These are phyloP conservation scores for Cytospora chrysosperma DNA, from an alignment of 2,329 filamentous ascomycete genomes.

Conservation along the genomic window DNA sequence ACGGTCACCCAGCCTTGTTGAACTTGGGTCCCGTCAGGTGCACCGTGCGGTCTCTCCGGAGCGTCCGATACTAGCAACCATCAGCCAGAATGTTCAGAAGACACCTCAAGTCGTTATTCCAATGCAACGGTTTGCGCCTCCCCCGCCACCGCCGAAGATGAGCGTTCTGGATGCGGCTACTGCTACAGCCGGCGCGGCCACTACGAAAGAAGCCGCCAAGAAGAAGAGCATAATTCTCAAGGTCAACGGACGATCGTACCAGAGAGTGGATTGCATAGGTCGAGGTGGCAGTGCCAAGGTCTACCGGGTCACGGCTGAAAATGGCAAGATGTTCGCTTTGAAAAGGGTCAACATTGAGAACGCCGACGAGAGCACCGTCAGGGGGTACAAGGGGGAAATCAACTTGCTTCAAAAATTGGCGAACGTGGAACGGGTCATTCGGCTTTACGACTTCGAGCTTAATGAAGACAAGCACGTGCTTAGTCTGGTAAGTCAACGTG, in stretches of 20 bases:
- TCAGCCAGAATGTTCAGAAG: conserved; percentile 48
- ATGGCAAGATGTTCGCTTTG: conserved; percentile 90
- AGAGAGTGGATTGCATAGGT: conserved; percentile 84
- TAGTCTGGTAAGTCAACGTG: conserved; percentile 64
- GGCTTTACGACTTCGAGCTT: conserved; percentile 87
- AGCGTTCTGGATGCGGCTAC: conserved; percentile 91
- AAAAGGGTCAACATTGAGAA: conserved; percentile 91
- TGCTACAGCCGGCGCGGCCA: conserved; percentile 74
- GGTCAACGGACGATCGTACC: conserved; percentile 89
- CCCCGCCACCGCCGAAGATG: conserved; percentile 91
- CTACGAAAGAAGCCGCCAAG: conserved; percentile 63
- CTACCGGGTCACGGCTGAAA: conserved; percentile 95
- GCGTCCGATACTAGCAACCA: conserved; percentile 52
- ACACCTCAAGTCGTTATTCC: conserved; percentile 54
- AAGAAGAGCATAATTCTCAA: conserved; percentile 81
- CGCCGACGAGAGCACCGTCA: conserved; percentile 78
- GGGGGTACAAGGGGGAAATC: conserved; percentile 93
- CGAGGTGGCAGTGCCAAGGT: conserved; percentile 92
- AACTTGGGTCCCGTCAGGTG: conserved; percentile 38
- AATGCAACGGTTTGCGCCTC: conserved; percentile 62
- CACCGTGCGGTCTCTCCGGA: conserved; percentile 49
- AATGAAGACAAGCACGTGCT: conserved; percentile 89
- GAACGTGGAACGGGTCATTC: conserved; percentile 85
- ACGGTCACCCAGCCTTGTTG: conserved; percentile 46
- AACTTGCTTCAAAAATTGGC: conserved; percentile 80